Evolutionary conservation across 371 early-diverging fungal species (phyloP).

Genomic region (Dichotomocladium elegans): DNA sequence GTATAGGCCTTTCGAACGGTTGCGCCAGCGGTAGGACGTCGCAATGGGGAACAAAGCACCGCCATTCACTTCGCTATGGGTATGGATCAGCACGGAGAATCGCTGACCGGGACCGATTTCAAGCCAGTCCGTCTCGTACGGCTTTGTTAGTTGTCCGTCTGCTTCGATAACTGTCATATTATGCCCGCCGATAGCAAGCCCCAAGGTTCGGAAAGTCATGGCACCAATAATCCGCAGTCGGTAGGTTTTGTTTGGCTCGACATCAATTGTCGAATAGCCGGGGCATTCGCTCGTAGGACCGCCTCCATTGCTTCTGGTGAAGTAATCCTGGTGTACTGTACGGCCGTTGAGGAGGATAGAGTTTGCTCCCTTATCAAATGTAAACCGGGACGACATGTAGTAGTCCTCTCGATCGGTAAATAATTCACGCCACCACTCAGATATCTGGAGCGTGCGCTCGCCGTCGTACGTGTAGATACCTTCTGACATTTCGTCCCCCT

Average conservation of each 20-base stretch:
- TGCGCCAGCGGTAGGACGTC: slow-evolving; percentile 18
- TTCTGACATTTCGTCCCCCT: neutral
- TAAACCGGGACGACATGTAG: slow-evolving; percentile 14
- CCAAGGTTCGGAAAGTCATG: slow-evolving; percentile 26
- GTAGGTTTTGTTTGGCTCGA: slow-evolving; percentile 26
- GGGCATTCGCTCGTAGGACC: slow-evolving; percentile 7
- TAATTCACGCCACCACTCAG: slow-evolving; percentile 45
- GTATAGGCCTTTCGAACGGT: neutral
- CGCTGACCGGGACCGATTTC: slow-evolving; percentile 38
- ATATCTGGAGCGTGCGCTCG: slow-evolving; percentile 34
- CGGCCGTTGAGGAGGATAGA: slow-evolving; percentile 29
- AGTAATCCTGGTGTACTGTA: slow-evolving; percentile 12
- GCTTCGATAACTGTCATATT: slow-evolving; percentile 33
- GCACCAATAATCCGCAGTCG: slow-evolving; percentile 33
- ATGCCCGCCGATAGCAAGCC: slow-evolving; percentile 23
- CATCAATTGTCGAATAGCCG: slow-evolving; percentile 22
- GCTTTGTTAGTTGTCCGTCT: slow-evolving; percentile 29
- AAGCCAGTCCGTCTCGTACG: slow-evolving; percentile 18
- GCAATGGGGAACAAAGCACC: slow-evolving; percentile 22
- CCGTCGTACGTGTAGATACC: slow-evolving; percentile 38
- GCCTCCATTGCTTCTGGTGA: neutral
- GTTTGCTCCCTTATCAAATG: slow-evolving; percentile 19
- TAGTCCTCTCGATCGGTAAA: slow-evolving; percentile 11
- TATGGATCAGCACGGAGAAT: slow-evolving; percentile 26
- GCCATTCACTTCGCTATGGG: slow-evolving; percentile 3